Base-by-base conservation (phyloP, 2,329 filamentous ascomycete genomes). In the Cadophora sp. region DNA sequence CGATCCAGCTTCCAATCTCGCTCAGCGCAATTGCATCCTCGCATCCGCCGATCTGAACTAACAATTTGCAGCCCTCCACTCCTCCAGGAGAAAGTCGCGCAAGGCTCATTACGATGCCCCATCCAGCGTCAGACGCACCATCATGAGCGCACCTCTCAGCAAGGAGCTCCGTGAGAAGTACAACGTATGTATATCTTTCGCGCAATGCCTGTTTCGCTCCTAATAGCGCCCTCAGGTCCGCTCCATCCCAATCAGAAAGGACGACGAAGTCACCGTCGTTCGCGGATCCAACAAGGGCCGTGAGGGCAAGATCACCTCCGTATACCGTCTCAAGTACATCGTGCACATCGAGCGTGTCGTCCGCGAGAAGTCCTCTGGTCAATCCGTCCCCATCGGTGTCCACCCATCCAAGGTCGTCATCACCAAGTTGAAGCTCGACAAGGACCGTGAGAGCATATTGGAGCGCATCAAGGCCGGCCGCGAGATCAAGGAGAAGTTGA, bases 141-240 rank as follows among this genome's bases (percentile, higher is more conserved):
- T 97, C 87, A 97, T 99, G 94, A 95, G 92, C 87, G 94, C 96
- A 77, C 92, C 93, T 79, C 89, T 97, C 77, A 92, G 88, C 87
- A 97, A 97, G 89, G 96, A 99, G 87, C 90, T 99, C 82, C 91
- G 94, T 82, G 94, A 97, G 86, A 96, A 99, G 91, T 92, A 99
- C 92, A 97, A 97, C 85, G 96, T 97, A 88, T 77, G 92, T 82
- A 63, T 22, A n/a, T 16, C 31, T 37, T 1, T 19, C 11, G 26
- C 55, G n/a, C 11, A 26, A 22, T 16, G 11, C n/a, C 26, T 51
- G 11, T 19, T 12, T 27, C n/a, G 16, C 3, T 50, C 29, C 65
- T 73, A 64, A 72, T 66, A 66, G 37, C 63, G 48, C n/a, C 69
- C n/a, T 69, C 74, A 97, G 93, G 93, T 97, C 83, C 93, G 93